Evolutionary conservation across 352 stramenopile species (phyloP).

Genomic region (Phytophthora tentaculata): DNA sequence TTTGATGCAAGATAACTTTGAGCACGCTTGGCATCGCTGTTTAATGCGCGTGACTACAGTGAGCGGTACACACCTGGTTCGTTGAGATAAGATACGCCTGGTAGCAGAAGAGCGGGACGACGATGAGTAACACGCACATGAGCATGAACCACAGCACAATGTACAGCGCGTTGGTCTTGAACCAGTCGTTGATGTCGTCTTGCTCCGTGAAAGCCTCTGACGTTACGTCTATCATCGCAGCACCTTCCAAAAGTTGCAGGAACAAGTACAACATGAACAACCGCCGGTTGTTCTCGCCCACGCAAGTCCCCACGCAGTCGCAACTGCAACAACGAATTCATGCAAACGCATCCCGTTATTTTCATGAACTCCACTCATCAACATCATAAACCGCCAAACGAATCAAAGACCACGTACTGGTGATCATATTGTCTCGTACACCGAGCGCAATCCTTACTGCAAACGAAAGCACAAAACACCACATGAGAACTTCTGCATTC

Average conservation of each 20-base stretch:
- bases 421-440: conserved; percentile 85
- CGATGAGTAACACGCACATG: conserved; percentile 64
- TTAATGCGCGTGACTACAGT: background rate
- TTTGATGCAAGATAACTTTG: background rate
- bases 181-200: conserved; percentile 72
- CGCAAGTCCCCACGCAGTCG: conserved; percentile 78
- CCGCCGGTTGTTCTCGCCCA: conserved; percentile 74
- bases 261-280: conserved; percentile 72
- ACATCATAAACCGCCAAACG: background rate
- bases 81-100: conserved; percentile 73
- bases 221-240: conserved; percentile 56
- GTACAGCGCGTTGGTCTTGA: conserved; percentile 69
- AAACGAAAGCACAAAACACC: conserved; percentile 11
- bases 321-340: conserved; percentile 47
- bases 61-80: conserved; percentile 45
- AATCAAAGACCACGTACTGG: conserved; percentile 52
- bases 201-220: conserved; percentile 59
- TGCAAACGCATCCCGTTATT: conserved; percentile 2
- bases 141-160: conserved; percentile 70
- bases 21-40: background rate
- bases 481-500: conserved; percentile 8
- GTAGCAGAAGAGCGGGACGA: conserved; percentile 69
- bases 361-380: background rate
- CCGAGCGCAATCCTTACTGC: conserved; percentile 73
- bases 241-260: conserved; percentile 59